Evolutionary conservation across 192 early-diverging fungal species (phyloP).

Genomic region (Paraglomus brasilianum): DNA sequence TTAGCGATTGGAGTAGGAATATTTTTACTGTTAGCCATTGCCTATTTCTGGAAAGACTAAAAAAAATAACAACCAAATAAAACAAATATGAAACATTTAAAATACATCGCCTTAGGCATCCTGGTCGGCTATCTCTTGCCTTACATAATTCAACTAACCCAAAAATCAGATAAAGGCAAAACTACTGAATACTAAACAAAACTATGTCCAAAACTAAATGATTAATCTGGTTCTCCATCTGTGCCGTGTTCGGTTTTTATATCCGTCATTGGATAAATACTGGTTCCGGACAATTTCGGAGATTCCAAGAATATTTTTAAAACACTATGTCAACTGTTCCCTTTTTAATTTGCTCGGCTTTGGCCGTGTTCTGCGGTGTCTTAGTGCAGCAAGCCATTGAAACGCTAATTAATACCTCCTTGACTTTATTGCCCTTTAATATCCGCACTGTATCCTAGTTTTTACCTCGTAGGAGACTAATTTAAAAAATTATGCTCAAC

Average conservation of each 20-base stretch:
- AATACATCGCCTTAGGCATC: conserved; percentile 7
- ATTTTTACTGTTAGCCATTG: conserved; percentile 13
- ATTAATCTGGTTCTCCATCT: conserved; percentile 6
- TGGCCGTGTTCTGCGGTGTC: background rate
- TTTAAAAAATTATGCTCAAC: too few species aligned
- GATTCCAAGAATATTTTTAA: conserved; percentile 2
- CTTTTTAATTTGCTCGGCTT: background rate
- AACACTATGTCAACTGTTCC: conserved; percentile 6
- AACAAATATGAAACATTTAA: background rate
- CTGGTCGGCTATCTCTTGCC: background rate
- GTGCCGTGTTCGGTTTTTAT: background rate
- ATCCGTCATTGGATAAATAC: conserved; percentile 20
- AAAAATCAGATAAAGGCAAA: too few species aligned
- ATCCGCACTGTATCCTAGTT: conserved; percentile 18
- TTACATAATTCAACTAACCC: background rate
- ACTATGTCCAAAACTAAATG: background rate
- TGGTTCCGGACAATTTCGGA: background rate
- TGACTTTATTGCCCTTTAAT: conserved; percentile 10
- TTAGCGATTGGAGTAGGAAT: conserved; percentile 7
- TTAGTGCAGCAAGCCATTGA: background rate
- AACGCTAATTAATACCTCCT: conserved; percentile 4
- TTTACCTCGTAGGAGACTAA: too few species aligned
- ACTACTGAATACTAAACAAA: too few species aligned
- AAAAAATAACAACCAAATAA: background rate
- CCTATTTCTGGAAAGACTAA: background rate